A percentile compares a stretch with the other conserved stretches of the same genome.
These are phyloP conservation scores for Umbelopsis isabellina DNA, from an alignment of 192 early-diverging fungal genomes.

Conservation along the genomic window DNA sequence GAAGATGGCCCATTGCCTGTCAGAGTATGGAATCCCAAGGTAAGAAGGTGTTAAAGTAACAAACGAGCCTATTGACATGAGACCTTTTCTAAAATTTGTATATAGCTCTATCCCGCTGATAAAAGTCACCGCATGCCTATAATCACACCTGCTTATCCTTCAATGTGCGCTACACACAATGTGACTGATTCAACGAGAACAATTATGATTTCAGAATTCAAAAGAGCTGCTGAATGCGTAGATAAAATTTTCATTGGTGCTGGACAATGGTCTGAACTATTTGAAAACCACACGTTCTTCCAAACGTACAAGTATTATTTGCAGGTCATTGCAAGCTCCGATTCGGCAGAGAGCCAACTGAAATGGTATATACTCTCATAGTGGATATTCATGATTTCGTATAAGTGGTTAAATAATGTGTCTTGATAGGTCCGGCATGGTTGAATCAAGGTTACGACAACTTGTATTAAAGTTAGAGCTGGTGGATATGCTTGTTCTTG, in stretches of 20 bases:
- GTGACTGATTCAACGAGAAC: constrained; percentile 84
- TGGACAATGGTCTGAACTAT: constrained; percentile 79
- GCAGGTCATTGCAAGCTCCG: constrained; percentile 82
- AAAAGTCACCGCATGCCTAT: constrained; percentile 92
- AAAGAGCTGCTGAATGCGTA: constrained; percentile 74
- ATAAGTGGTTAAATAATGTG: constrained; percentile 20
- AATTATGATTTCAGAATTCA: constrained; percentile 87
- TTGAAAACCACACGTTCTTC: constrained; percentile 92
- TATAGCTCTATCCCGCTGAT: constrained; percentile 74
- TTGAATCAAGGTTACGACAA: constrained; percentile 90
- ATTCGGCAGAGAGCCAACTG: constrained; percentile 72
- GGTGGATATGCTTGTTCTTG: constrained; percentile 69
- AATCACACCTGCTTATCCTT: constrained; percentile 98
- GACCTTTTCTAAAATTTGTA: not conserved
- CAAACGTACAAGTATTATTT: constrained; percentile 85
- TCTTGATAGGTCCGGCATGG: constrained; percentile 73
- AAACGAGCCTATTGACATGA: not conserved
- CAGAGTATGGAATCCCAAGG: constrained; percentile 94
- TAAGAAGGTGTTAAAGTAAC: not conserved
- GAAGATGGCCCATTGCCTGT: constrained; percentile 87
- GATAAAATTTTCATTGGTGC: constrained; percentile 78
- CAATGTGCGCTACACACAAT: constrained; percentile 98
- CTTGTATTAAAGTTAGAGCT: constrained; percentile 84
- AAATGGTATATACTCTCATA: constrained; percentile 55
- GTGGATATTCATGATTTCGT: not conserved